These are phyloP conservation scores for Melanogaster broomeanus DNA, from an alignment of 768 basidiomycete species.

Conservation along the genomic window DNA sequence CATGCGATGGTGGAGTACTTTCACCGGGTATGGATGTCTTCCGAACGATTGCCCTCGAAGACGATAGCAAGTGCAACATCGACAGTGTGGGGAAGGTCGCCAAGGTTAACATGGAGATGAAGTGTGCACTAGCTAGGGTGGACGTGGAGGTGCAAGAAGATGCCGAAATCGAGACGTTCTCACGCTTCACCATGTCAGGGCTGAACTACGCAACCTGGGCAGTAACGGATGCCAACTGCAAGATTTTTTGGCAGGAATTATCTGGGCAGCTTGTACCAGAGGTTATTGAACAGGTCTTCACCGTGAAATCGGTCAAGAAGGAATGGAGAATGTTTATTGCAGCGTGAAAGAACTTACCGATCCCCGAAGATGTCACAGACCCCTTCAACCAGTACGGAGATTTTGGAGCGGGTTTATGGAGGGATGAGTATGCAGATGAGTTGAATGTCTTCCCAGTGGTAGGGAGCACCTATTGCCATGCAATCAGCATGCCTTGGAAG, in stretches of 20 bases:
- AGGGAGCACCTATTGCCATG: not conserved
- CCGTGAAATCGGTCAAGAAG: not conserved
- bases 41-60: not conserved
- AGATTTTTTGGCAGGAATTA: too few species aligned
- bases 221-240: too few species aligned
- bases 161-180: too few species aligned
- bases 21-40: not conserved
- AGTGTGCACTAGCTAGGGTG: not conserved
- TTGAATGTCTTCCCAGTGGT: not conserved
- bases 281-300: not conserved
- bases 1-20: not conserved
- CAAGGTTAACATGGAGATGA: too few species aligned
- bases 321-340: not conserved
- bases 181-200: not conserved
- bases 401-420: not conserved
- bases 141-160: too few species aligned
- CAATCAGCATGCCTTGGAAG: not conserved
- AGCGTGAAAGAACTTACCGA: not conserved
- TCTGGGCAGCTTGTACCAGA: not conserved
- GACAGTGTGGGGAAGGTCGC: too few species aligned
- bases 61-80: not conserved
- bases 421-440: not conserved
- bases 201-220: conserved; percentile 1
- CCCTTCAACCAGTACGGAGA: not conserved
- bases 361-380: not conserved